Evolutionary conservation across 768 basidiomycete species (phyloP), one percentile per base, ranked within the genome.

Genomic region (Leucosporidium yakuticum): DNA sequence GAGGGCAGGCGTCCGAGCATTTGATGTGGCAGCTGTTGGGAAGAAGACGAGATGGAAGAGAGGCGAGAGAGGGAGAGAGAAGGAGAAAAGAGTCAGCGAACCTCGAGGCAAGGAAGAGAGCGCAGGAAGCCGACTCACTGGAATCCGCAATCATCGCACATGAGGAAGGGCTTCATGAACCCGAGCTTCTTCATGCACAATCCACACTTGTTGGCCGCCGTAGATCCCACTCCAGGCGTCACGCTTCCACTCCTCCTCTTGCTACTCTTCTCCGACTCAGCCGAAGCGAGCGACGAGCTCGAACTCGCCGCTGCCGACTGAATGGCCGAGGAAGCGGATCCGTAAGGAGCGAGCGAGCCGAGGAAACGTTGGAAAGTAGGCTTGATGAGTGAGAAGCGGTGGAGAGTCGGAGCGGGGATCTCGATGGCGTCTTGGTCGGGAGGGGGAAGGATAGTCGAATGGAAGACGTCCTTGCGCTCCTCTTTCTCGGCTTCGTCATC

Each of bases 71-170:
- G 14, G 21, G 14, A 20, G 31, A 15, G 21, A 15, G 17, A 44
- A 8, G 39, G 39, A 15, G 69, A 44, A 8, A 60, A 64, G 51
- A 2, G 31, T n/a, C 34, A 15, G n/a, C 11, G 3, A 19, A 2
- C 2, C 2, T 32, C 4, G 32, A 12, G 8, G 2, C n/a, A n/a
- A 14, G 17, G 20, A 11, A 8, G 14, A 25, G 2, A 17, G 49
- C 8, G 9, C 4, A 1, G 34, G 23, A 6, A 0, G 32, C 77
- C 83, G 63, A 65, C 39, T 44, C 39, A 88, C 85, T 86, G 83
- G 74, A 90, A 79, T 32, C 88, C 87, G 78, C 92, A 94, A 78
- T 94, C 91, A 77, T 94, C 91, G 76, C 91, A 95, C 74, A 89
- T 86, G 25, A 94, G 79, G 39, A 88, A 84, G 27, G 90, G 86